Evolutionary conservation across 2,329 filamentous ascomycete genomes (phyloP).

Genomic region (Talaromyces sp.): DNA sequence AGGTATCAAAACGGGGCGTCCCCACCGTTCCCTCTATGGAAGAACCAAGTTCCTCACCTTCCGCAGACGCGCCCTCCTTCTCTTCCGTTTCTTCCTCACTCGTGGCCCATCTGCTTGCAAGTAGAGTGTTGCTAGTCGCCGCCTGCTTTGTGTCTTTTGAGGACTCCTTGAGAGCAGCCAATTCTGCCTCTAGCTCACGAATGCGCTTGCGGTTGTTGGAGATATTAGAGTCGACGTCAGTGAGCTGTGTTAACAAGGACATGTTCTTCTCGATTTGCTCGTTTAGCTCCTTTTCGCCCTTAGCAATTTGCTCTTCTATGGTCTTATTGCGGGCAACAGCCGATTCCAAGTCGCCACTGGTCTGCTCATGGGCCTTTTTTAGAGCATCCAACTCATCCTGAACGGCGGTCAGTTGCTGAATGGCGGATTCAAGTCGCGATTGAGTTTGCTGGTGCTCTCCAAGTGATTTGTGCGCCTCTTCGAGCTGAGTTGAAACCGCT

Average conservation of each 20-base stretch:
- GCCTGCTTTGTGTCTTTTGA: slow-evolving; percentile 27
- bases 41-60: slow-evolving; percentile 48
- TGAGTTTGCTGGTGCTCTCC: slow-evolving; percentile 72
- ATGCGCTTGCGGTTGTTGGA: slow-evolving; percentile 35
- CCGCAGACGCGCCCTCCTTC: slow-evolving; percentile 34
- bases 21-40: slow-evolving; percentile 49
- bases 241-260: slow-evolving; percentile 38
- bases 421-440: slow-evolving; percentile 63
- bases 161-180: slow-evolving; percentile 35
- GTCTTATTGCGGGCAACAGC: slow-evolving; percentile 27
- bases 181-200: slow-evolving; percentile 39
- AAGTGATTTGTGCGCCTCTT: slow-evolving; percentile 79
- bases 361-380: slow-evolving; percentile 30
- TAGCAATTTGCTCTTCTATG: slow-evolving; percentile 32
- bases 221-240: slow-evolving; percentile 36
- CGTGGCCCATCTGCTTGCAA: slow-evolving; percentile 43
- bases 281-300: slow-evolving; percentile 36
- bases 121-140: slow-evolving; percentile 29
- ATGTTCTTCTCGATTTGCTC: slow-evolving; percentile 42
- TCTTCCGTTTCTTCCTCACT: slow-evolving; percentile 31
- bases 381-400: slow-evolving; percentile 33
- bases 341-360: slow-evolving; percentile 33
- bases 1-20: slow-evolving; percentile 35
- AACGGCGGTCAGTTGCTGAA: slow-evolving; percentile 47
- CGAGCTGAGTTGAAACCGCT: slow-evolving; percentile 54